Evolutionary conservation across 371 early-diverging fungal genomes (phyloP), one percentile per base, ranked within the genome.

Genomic region (Blakeslea trispora): DNA sequence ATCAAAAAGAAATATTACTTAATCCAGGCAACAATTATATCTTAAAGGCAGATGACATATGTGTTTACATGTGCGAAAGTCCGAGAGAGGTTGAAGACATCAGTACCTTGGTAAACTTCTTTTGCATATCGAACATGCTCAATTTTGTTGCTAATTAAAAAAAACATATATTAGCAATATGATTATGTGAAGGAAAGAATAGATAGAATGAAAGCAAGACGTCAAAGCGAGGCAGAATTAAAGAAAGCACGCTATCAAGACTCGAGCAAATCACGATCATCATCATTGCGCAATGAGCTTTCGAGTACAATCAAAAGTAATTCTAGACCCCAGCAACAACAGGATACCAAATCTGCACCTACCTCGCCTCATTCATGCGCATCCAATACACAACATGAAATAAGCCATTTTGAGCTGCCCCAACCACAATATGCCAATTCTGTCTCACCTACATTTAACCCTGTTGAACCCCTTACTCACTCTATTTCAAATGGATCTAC

Each of bases 21-120:
- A 91, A 91, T 45, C 91, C 91, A 5, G 82, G 82, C n/a, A 65
- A 77, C 54, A 65, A 71, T 15, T 89, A 89, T 54, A 50, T 61
- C 6, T 66, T 91, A 7, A 70, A 72, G 17, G 59, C 51, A 1
- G 63, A 63, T 13, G 91, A 91, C 60, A 63, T 79, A 10, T 75
- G 82, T 28, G 69, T 88, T 2, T 82, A 81, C 37, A 82, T 89
- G 50, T 87, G 88, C 14, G 88, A 87, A 54, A 77, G 83, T 13
- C 77, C 80, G 0, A 65, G 63, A 15, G 86, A 86, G 43, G 52
- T 86, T 35, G 59, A 68, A 4, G 78, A 74, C 43, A 78, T 86
- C 35, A 68, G 63, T 19, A 49, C 50, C 1, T 22, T 81, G 69
- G 78, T 71, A 66, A 53, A 55, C 47, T 45, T 34, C 14, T 37